phyloP scores from a whole-genome alignment of 148 eudicot genomes.

The Vaccinium macrocarpon region DNA sequence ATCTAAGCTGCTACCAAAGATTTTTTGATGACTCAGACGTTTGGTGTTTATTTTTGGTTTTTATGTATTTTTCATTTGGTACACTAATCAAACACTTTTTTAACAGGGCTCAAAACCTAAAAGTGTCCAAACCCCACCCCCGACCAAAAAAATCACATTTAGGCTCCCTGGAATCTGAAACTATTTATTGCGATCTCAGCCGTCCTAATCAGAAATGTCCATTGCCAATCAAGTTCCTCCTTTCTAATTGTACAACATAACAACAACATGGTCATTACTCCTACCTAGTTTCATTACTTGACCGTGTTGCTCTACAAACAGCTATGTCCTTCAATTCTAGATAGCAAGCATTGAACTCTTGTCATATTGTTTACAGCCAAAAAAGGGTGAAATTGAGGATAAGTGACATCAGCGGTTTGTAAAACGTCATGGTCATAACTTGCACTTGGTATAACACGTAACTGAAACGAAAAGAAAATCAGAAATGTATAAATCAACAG shows the following conservation, averaged over 20 bases:
- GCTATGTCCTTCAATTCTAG: not conserved
- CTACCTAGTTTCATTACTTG: not conserved
- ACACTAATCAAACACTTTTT: not conserved
- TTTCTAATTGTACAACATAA: not conserved
- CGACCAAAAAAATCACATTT: not conserved
- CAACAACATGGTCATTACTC: not conserved
- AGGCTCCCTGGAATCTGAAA: not conserved
- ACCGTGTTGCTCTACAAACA: not conserved
- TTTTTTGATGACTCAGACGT: not conserved
- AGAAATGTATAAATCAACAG: not conserved
- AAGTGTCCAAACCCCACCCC: not conserved
- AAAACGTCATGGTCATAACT: not conserved
- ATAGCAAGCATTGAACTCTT: not conserved
- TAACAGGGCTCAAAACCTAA: not conserved
- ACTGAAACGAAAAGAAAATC: not conserved
- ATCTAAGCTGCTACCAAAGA: conserved; percentile 6
- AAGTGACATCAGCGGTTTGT: not conserved
- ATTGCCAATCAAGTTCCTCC: not conserved
- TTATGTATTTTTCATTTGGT: not conserved
- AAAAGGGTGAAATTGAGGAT: not conserved
- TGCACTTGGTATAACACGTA: not conserved
- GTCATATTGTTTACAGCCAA: not conserved
- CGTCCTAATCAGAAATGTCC: not conserved
- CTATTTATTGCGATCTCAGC: not conserved
- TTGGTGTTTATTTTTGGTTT: not conserved